These are phyloP conservation scores for Mariannaea elegans DNA, from an alignment of 2,329 filamentous ascomycete genomes.

Conservation along the genomic window DNA sequence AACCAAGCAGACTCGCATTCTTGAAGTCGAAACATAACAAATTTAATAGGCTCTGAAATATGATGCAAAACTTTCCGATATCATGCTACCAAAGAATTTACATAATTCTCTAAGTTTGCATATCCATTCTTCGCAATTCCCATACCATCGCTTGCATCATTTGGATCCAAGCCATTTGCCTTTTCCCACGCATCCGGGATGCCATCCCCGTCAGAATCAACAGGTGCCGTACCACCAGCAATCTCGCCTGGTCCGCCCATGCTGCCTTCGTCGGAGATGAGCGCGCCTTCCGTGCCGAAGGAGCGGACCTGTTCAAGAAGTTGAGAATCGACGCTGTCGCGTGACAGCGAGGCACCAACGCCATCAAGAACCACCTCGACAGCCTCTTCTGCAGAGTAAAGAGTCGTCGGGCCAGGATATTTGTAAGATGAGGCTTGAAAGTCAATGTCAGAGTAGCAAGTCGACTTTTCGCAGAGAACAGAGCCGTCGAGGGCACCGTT, in stretches of 20 bases:
- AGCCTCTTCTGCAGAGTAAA: conserved; percentile 51
- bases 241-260: conserved; percentile 53
- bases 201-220: conserved; percentile 58
- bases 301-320: conserved; percentile 55
- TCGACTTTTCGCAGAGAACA: conserved; percentile 50
- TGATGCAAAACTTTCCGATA: too few species aligned
- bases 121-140: conserved; percentile 53
- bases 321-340: conserved; percentile 54
- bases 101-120: conserved; percentile 58
- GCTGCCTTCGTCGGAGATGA: conserved; percentile 56
- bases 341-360: conserved; percentile 53
- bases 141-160: conserved; percentile 52
- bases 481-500: conserved; percentile 60
- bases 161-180: conserved; percentile 51
- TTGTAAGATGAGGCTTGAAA: conserved; percentile 50
- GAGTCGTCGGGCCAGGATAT: conserved; percentile 53
- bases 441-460: conserved; percentile 58
- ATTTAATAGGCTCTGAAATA: too few species aligned
- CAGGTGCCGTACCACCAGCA: conserved; percentile 47
- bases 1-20: too few species aligned
- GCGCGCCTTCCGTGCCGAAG: conserved; percentile 53
- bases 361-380: conserved; percentile 50
- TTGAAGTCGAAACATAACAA: too few species aligned
- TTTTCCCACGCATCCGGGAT: conserved; percentile 59
- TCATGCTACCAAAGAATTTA: conserved; percentile 55